A percentile compares a stretch with the other conserved stretches of the same genome.
Conservation (phyloP, 345 rosid species). For the Gossypium longicalyx region DNA sequence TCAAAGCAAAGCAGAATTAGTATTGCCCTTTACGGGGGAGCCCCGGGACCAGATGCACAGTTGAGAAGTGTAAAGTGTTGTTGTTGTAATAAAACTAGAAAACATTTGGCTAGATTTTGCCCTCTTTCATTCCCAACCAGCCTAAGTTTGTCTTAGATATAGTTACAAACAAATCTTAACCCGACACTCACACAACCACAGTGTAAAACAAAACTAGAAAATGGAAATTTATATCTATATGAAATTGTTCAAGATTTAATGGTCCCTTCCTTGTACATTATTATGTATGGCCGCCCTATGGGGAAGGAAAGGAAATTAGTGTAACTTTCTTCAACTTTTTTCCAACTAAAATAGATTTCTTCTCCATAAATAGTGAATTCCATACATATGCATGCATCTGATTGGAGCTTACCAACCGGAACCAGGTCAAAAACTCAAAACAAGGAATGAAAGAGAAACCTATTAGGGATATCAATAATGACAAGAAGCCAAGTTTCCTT, state of each 20-base stretch:
- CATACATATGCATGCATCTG: background rate
- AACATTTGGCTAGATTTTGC: constrained; percentile 10
- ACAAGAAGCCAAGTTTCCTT: background rate
- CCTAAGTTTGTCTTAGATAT: constrained; percentile 6
- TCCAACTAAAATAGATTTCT: background rate
- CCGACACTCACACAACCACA: no score
- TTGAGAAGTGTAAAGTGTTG: background rate
- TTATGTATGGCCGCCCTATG: background rate
- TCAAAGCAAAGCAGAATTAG: background rate
- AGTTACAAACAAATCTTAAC: background rate
- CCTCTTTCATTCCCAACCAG: constrained; percentile 24
- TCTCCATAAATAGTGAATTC: background rate
- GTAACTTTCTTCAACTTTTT: background rate
- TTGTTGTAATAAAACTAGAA: background rate
- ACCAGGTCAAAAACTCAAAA: constrained; percentile 15
- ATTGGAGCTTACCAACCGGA: background rate
- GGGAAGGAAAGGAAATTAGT: background rate
- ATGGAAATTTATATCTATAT: background rate
- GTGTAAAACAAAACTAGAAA: background rate
- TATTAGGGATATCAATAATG: background rate
- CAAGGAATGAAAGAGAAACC: background rate
- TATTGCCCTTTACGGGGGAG: constrained; percentile 10
- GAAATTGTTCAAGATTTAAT: background rate
- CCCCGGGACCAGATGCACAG: constrained; percentile 30
- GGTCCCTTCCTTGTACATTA: constrained; percentile 12